These are phyloP conservation scores for Colletotrichum nymphaeae DNA, from an alignment of 2,329 filamentous ascomycete genomes.

Conservation along the genomic window DNA sequence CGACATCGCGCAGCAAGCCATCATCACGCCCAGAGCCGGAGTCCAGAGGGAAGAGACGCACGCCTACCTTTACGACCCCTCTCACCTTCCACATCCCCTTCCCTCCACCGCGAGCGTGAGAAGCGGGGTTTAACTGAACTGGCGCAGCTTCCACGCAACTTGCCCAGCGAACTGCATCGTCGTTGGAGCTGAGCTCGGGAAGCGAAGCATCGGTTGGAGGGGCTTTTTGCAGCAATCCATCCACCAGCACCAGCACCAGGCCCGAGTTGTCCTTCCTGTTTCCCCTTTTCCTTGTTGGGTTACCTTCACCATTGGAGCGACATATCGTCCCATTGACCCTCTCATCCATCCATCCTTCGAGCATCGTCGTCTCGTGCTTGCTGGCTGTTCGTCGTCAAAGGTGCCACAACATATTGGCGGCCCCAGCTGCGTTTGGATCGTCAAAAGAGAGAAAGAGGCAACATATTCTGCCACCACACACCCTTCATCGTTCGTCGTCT, in stretches of 20 bases:
- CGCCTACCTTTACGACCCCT: conserved; percentile 3
- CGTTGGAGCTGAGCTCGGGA: conserved; percentile 4
- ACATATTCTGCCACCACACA: conserved; percentile 1
- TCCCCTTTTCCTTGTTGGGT: not conserved
- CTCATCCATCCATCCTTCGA: not conserved
- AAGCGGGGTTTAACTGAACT: conserved; percentile 21
- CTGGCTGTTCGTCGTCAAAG: not conserved
- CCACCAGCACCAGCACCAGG: not conserved
- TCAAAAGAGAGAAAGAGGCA: not conserved
- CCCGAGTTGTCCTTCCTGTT: not conserved
- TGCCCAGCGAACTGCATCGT: conserved; percentile 22
- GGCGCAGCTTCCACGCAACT: conserved; percentile 21
- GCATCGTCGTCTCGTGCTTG: not conserved
- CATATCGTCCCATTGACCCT: not conserved
- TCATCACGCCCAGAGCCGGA: conserved; percentile 8
- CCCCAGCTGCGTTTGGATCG: not conserved
- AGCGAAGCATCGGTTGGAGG: not conserved
- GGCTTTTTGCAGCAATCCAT: conserved; percentile 12
- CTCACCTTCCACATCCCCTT: not conserved
- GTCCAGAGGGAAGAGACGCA: not conserved
- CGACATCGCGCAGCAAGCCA: conserved; percentile 19
- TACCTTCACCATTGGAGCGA: not conserved
- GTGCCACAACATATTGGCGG: conserved; percentile 7
- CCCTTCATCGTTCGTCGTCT: conserved; percentile 1
- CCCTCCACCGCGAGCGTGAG: conserved; percentile 13